Conservation (phyloP, 129 eudicot species). For the Rutidosis leptorrhynchoides region DNA sequence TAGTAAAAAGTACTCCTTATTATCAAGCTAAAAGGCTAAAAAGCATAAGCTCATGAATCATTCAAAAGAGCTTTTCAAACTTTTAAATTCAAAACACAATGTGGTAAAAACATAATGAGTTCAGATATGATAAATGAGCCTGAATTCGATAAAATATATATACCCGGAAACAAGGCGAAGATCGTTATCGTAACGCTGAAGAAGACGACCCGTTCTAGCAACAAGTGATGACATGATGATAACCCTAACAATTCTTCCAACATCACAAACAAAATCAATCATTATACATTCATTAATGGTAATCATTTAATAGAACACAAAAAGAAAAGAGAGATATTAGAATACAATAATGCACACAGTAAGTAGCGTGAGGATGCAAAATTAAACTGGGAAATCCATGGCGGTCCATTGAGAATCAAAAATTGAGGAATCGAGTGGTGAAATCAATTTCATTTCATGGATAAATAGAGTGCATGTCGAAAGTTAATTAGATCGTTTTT, state of each 20-base stretch:
- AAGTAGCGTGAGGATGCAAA: conserved; percentile 15
- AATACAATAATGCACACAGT: conserved; percentile 15
- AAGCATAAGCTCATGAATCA: not conserved
- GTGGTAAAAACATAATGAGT: not conserved
- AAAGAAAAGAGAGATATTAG: not conserved
- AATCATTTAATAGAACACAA: not conserved
- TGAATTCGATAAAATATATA: not conserved
- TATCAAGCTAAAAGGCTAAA: not conserved
- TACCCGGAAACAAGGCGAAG: conserved; percentile 70
- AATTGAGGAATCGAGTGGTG: conserved; percentile 10
- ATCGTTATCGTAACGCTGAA: conserved; percentile 57
- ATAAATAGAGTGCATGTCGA: conserved; percentile 1
- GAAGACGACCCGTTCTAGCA: conserved; percentile 55
- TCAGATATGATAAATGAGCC: not conserved
- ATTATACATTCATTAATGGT: conserved; percentile 10
- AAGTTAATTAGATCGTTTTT: not conserved
- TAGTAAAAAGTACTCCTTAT: too few relatives aligned
- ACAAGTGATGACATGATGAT: conserved; percentile 43
- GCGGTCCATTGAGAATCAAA: conserved; percentile 21
- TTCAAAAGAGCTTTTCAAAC: not conserved
- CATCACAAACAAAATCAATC: conserved; percentile 5
- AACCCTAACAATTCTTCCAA: conserved; percentile 26
- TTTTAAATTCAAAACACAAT: not conserved
- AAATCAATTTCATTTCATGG: conserved; percentile 24
- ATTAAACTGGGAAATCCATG: conserved; percentile 29